phyloP scores from a whole-genome alignment of 106 monocot genomes.

The Phalaenopsis aphrodite region DNA sequence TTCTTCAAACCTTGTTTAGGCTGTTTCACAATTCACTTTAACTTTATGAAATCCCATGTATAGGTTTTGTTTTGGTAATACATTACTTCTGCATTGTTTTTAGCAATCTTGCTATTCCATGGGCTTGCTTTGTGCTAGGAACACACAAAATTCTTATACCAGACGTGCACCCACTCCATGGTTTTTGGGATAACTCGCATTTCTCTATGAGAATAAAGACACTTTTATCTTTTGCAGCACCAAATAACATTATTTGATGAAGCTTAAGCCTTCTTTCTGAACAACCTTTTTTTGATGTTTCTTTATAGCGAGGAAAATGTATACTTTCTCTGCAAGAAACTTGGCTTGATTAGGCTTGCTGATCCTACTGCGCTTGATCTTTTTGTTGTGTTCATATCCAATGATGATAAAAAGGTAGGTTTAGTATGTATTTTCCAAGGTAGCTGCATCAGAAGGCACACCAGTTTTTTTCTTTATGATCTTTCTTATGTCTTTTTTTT shows the following conservation, averaged over 20 bases:
- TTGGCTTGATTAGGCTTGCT: constrained; percentile 39
- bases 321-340: constrained; percentile 74
- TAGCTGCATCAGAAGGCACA: not conserved
- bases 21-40: not conserved
- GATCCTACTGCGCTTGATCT: constrained; percentile 58
- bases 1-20: not conserved
- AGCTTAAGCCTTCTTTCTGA: not conserved
- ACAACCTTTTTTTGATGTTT: not conserved
- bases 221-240: not conserved
- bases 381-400: constrained; percentile 88
- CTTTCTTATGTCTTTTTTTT: not conserved
- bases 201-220: not conserved
- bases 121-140: not conserved
- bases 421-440: constrained; percentile 1
- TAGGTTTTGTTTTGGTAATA: not conserved
- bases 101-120: not conserved
- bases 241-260: not conserved
- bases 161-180: not conserved
- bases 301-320: constrained; percentile 79
- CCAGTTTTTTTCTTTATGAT: not conserved
- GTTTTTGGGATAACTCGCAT: not conserved
- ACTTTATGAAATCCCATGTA: not conserved
- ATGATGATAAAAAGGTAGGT: constrained; percentile 64
- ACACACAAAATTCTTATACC: not conserved
- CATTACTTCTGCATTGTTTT: not conserved